Percentiles rank a stretch among this genome's conserved stretches.
phyloP scores from a whole-genome alignment of 352 stramenopile genomes.

The Aphanomyces cochlioides region DNA sequence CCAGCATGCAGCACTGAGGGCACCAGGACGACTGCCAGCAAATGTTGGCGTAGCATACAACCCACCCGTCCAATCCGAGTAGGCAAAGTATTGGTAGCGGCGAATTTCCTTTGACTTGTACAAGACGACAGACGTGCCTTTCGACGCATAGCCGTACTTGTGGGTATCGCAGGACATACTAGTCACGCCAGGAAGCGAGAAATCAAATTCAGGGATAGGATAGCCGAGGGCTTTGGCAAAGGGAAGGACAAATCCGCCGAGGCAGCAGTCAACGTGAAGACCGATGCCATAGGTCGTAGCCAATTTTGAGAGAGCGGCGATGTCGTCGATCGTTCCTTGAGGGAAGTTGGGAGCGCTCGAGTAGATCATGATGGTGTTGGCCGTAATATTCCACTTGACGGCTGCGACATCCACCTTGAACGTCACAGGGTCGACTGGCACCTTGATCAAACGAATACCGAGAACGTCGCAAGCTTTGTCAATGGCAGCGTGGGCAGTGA shows the following conservation, averaged over 20 bases:
- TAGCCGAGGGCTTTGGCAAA: conserved; percentile 79
- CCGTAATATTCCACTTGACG: conserved; percentile 82
- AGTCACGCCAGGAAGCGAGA: conserved; percentile 91
- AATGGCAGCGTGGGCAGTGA: conserved; percentile 94
- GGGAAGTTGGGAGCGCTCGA: conserved; percentile 93
- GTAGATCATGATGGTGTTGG: conserved; percentile 88
- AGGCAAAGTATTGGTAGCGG: conserved; percentile 95
- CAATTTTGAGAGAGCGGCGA: conserved; percentile 84
- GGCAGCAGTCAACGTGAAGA: conserved; percentile 97
- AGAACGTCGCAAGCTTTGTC: conserved; percentile 95
- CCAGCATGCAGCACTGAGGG: conserved; percentile 78
- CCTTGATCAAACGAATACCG: conserved; percentile 90
- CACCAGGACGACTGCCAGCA: conserved; percentile 67
- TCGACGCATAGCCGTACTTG: conserved; percentile 97
- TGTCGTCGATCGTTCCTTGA: conserved; percentile 96
- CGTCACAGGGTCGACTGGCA: conserved; percentile 81
- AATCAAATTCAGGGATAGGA: conserved; percentile 90
- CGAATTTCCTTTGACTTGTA: conserved; percentile 89
- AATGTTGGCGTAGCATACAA: conserved; percentile 95
- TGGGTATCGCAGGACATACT: conserved; percentile 97
- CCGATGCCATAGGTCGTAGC: conserved; percentile 86
- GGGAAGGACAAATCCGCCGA: conserved; percentile 95
- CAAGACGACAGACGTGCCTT: conserved; percentile 95
- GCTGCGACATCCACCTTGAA: conserved; percentile 80
- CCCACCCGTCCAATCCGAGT: conserved; percentile 93